Percentiles rank a stretch among this genome's conserved stretches.
phyloP scores from a whole-genome alignment of 2,329 filamentous ascomycete genomes.

The Sarocladium strictum region DNA sequence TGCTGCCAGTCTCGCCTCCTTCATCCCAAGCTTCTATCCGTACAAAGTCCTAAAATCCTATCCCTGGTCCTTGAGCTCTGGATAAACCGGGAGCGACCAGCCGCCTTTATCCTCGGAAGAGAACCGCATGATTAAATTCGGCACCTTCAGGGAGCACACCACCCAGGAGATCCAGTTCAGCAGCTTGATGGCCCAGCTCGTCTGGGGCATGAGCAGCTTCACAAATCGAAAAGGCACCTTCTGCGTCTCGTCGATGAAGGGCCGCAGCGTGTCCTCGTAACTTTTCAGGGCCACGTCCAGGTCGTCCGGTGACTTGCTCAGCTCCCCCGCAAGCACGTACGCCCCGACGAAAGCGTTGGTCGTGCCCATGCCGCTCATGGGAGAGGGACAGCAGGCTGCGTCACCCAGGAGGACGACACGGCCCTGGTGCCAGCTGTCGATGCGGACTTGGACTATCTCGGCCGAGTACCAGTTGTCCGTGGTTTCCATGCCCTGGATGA shows the following conservation, averaged over 20 bases:
- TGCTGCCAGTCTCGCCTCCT: too few relatives aligned
- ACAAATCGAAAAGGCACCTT: slow-evolving; percentile 8
- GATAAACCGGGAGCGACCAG: slow-evolving; percentile 11
- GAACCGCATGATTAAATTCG: slow-evolving; percentile 9
- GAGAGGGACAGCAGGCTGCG: slow-evolving; percentile 38
- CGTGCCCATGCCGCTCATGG: slow-evolving; percentile 40
- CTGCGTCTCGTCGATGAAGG: slow-evolving; percentile 12
- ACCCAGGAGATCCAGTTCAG: slow-evolving; percentile 9
- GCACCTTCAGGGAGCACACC: slow-evolving; percentile 11
- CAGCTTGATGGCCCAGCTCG: slow-evolving; percentile 9
- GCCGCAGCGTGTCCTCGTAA: slow-evolving; percentile 12
- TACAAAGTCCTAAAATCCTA: not conserved
- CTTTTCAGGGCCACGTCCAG: slow-evolving; percentile 9
- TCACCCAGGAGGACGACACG: slow-evolving; percentile 42
- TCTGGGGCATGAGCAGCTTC: slow-evolving; percentile 6
- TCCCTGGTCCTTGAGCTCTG: not conserved
- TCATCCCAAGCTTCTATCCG: too few relatives aligned
- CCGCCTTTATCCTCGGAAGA: slow-evolving; percentile 8
- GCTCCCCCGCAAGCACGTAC: slow-evolving; percentile 46
- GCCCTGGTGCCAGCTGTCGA: slow-evolving; percentile 24
- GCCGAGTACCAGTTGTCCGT: slow-evolving; percentile 37
- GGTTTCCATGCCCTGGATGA: slow-evolving; percentile 23
- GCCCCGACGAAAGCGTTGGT: slow-evolving; percentile 35
- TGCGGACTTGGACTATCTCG: slow-evolving; percentile 34
- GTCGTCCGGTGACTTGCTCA: slow-evolving; percentile 17